Base-by-base conservation (phyloP, 2,329 filamentous ascomycete genomes). In the Aspergillus latus region DNA sequence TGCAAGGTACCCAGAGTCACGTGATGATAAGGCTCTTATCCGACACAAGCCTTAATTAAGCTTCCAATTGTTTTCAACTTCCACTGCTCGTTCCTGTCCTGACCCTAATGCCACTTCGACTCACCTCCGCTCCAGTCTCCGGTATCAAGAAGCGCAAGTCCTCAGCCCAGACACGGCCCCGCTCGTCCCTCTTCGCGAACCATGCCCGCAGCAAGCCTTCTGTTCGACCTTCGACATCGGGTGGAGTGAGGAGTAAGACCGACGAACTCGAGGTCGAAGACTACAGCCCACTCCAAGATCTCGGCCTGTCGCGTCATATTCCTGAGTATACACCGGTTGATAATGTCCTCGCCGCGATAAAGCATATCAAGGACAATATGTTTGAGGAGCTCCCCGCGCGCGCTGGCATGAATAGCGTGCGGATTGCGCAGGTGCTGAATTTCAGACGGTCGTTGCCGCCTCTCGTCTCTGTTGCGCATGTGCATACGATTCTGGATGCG, bases 351-450 rank as follows among this genome's bases (percentile, higher is more conserved):
- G 78, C 83, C 61, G 81, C 81, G 10, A 78, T 86, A 36, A 69
- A 76, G 49, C 76, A 84, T 66, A 78, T 84, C 34, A 77, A 75
- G 21, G 70, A 71, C 11, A 74, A 72, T 30, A 83, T 83, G 74
- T 87, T 86, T 63, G 78, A 78, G 49, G 72, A 79, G 9, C 72
- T 87, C 15, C 84, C 85, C 0, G 72, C 72, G 16, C 75, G 78
- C 8, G 77, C 82, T 0, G 84, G 84, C 3, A 86, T 88, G 84
- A 84, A 83, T 65, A 84, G 82, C 57, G 81, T 78, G 7, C 78
- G 82, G 8, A 85, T 85, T 45, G 79, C 83, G 4, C 79, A 85
- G 59, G 78, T 85, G 2, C 69, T 87, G 49, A 84, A 85, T 51
- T 79, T 81, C 58, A 78, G 84, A 10, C 75, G 71, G 48, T 76